phyloP scores from a whole-genome alignment of 208 protist species.

The Histomonas meleagridis region DNA sequence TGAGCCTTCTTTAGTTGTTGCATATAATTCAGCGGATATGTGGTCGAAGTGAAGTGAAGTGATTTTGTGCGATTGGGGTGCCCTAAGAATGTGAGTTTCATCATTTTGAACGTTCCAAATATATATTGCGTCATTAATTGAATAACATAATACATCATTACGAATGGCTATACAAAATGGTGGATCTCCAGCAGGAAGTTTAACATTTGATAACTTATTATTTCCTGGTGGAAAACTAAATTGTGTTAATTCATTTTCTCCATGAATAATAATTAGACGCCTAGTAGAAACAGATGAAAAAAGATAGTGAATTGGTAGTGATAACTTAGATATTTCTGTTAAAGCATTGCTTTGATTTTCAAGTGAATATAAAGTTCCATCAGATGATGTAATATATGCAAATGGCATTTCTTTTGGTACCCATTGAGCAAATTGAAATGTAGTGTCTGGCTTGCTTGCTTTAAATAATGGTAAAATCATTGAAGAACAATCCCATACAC shows the following conservation, averaged over 20 bases:
- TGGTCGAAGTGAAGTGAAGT: background rate
- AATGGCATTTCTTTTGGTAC: background rate
- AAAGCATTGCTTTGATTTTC: background rate
- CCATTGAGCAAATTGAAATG: background rate
- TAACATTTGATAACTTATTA: background rate
- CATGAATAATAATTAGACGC: background rate
- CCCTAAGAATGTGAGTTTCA: slow-evolving; percentile 14
- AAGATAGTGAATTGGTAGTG: background rate
- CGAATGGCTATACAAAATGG: background rate
- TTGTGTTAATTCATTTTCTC: background rate
- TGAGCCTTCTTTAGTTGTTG: background rate
- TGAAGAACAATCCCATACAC: background rate
- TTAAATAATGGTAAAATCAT: background rate
- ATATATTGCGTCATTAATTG: background rate
- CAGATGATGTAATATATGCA: background rate
- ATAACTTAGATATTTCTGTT: background rate
- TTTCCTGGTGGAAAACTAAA: background rate
- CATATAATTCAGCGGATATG: background rate
- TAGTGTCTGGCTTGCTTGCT: background rate
- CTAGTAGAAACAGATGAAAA: background rate
- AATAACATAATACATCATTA: background rate
- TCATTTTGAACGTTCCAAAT: background rate
- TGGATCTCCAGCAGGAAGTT: background rate
- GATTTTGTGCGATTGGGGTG: background rate
- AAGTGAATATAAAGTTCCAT: background rate